These are phyloP conservation scores for Lycium ferocissimum DNA, from an alignment of 257 asterid species.

Conservation along the genomic window DNA sequence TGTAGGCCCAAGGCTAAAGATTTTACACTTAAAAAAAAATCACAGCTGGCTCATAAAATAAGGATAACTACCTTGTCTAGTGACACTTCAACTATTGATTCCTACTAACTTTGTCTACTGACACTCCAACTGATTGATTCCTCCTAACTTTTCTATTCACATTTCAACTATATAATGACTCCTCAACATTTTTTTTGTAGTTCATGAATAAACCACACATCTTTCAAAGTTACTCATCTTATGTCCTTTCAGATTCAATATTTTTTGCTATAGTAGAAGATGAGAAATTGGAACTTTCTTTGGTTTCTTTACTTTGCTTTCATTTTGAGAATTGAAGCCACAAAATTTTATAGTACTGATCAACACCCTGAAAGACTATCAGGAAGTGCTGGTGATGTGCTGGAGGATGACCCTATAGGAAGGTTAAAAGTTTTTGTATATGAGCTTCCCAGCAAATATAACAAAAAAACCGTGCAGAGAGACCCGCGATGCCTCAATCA, in stretches of 20 bases:
- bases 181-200: not conserved
- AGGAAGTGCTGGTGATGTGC: slow-evolving; percentile 93
- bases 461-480: slow-evolving; percentile 65
- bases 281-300: slow-evolving; percentile 37
- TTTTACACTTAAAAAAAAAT: slow-evolving; percentile 49
- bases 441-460: slow-evolving; percentile 78
- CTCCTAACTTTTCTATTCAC: slow-evolving; percentile 8
- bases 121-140: slow-evolving; percentile 54
- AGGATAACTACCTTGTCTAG: slow-evolving; percentile 43
- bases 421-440: slow-evolving; percentile 49
- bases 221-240: slow-evolving; percentile 32
- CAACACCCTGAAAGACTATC: slow-evolving; percentile 49
- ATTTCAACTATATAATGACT: slow-evolving; percentile 12
- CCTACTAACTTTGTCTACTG: slow-evolving; percentile 42
- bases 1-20: slow-evolving; percentile 18
- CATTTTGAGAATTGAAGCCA: slow-evolving; percentile 35
- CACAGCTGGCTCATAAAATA: slow-evolving; percentile 31
- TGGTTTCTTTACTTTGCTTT: slow-evolving; percentile 32
- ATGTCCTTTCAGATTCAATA: not conserved
- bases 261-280: not conserved
- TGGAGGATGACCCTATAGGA: slow-evolving; percentile 86
- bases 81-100: slow-evolving; percentile 58
- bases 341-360: slow-evolving; percentile 33
- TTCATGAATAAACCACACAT: not conserved
- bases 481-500: slow-evolving; percentile 86